Base-by-base conservation (phyloP, 2,329 filamentous ascomycete genomes). In the Helotiales sp. region DNA sequence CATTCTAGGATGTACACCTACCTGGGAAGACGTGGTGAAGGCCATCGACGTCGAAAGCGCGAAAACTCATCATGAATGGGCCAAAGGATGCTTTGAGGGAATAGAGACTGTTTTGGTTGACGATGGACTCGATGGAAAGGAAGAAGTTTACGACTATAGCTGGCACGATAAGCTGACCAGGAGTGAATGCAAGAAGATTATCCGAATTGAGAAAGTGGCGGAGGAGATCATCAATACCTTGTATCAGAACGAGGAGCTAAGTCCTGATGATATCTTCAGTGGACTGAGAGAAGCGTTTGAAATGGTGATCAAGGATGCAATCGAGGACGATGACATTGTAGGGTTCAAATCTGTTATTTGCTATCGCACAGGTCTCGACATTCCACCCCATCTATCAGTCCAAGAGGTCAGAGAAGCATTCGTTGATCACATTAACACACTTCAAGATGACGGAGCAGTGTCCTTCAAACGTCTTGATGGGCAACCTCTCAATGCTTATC, bases 291-390 rank as follows among this genome's bases (percentile, higher is more conserved):
- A 70, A 1, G 69, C 73, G 12, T 77, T 77, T 49, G 69, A 74
- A 9, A 63, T 68, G n/a, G 72, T 77, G 24, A 85, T 95, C 33
- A 69, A 74, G 10, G 72, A 77, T 1, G 80, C 83, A 2, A 77
- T 92, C 25, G 75, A 78, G 0, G 86, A 95, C 67, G 75, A 82
- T 0, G 80, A 86, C 17, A 86, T 96, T 1, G 89, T 84, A 1
- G 91, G 83, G 2, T 96, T 96, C 80, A 95, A 96, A 72, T 90
- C 86, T 1, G 85, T 93, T 49, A 84, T 96, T 55, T 93, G 90
- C 73, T 95, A 95, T 70, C 82, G 90, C 13, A 90, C 86, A 0
- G 91, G 91, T 0, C 77, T 93, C 5, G 81, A 83, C 36, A 77
- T 93, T 15, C 69, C 58, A n/a, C 69, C 59, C 15, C 51, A 53